Base-by-base conservation (phyloP, 139 green algal genomes). In the Ettlia oleoabundans region DNA sequence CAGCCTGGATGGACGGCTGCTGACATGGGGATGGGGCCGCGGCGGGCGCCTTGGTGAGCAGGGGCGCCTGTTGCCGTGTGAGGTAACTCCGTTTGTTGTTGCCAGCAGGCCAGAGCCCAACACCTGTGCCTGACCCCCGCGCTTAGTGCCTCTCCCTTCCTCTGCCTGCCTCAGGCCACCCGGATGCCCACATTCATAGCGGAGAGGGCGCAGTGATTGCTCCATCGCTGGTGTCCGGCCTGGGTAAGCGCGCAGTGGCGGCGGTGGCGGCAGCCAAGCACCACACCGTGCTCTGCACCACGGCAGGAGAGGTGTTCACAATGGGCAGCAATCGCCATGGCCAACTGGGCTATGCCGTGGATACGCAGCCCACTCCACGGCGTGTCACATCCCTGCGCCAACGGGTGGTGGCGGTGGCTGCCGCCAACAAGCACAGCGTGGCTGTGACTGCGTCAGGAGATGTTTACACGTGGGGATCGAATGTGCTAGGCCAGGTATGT, bases 11-110 rank as follows among this genome's bases (percentile, higher is more conserved):
- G 96, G 96, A 66, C 73, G 81, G 74, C 78, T 98, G 71, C 93
- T 86, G 70, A 97, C 94, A 2, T 98, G 94, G 94, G 94, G 95
- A 55, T 96, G 92, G 91, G 95, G 95, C 35, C 85, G 92, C 8
- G 95, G 96, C 9, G 96, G 95, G 4, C 73, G 96, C 30, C 88
- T 98, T 62, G 95, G 90, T 89, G 53, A 80, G 73, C 1, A 8
- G 37, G 15, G 47, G 47, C 15, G 55, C 55, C 21, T 65, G 55
- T n/a, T 65, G 55, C 18, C 55, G n/a, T n/a, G n/a, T n/a, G n/a
- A n/a, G n/a, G n/a, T n/a, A n/a, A n/a, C n/a, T n/a, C n/a, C n/a
- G n/a, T n/a, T n/a, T n/a, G n/a, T n/a, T n/a, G n/a, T n/a, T n/a
- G n/a, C n/a, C n/a, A n/a, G n/a, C n/a, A n/a, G n/a, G n/a, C n/a